Base-by-base conservation (phyloP, 306 rosid genomes). In the Hippophae rhamnoides region DNA sequence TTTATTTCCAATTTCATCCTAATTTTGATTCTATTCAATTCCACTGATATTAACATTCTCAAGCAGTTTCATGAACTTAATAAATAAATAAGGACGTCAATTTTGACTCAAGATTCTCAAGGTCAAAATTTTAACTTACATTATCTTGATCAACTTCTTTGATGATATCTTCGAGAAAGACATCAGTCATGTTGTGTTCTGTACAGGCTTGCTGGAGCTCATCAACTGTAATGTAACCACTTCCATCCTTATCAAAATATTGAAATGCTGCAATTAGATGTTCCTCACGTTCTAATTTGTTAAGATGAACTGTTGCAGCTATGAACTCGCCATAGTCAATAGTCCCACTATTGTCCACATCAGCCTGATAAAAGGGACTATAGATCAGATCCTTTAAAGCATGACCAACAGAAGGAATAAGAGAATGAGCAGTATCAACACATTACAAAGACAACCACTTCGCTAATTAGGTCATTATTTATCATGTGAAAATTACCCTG, bases 241-340 rank as follows among this genome's bases (percentile, higher is more conserved):
- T 89, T 45, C 82, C 86, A 62, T 89, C 97, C 82, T 89, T 89
- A 71, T 89, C 97, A 67, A 89, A 89, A 77, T 89, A 86, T 67
- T 49, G 87, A 66, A 89, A 89, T 65, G 97, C 97, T 26, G 95
- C 97, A 77, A 89, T 45, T 43, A 89, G 90, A 75, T 89, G 97
- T 60, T 89, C 97, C 79, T 89, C 97, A 6, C 97, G 97, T 63
- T 89, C 97, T 62, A 89, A 84, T 75, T 89, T 89, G 86, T 89
- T 89, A 64, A 89, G 97, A 81, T 89, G 97, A 72, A 89, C 86
- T 45, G 97, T 89, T 43, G 97, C 97, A 59, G 97, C 97, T 66
- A 89, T 82, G 70, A 89, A 89, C 68, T 89, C 97, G 58, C 97
- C 97, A 63, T 89, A 89, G 75, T 89, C 97, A 63, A 89, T 89